Base-by-base conservation (phyloP, 2,329 filamentous ascomycete genomes). In the Paramyrothecium sp. region DNA sequence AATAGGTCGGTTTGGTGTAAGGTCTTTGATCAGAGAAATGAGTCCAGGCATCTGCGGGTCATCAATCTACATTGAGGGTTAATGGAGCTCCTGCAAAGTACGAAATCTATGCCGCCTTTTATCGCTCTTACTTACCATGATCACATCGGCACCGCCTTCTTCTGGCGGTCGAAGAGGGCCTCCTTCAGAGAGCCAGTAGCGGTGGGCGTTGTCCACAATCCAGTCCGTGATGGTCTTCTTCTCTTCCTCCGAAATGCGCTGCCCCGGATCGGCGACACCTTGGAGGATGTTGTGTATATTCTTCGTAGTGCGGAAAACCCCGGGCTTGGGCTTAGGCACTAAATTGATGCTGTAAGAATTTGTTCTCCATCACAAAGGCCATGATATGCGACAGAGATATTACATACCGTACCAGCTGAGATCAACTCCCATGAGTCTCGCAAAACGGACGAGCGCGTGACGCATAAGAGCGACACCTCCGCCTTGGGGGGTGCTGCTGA, bases 211-310 rank as follows among this genome's bases (percentile, higher is more conserved):
- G 13, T 89, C 83, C 13, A 79, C 75, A 56, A 90, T 88, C 91
- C 91, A 95, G 51, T 86, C 82, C 11, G 81, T 82, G 54, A 94
- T 84, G n/a, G 78, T 73, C 1, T 76, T 70, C 65, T 87, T 86
- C 57, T 90, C 84, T 2, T 89, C 82, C 1, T 77, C 64, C 0
- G 81, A 84, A 33, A 94, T 79, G n/a, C 85, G 81, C 63, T 90
- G 82, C 3, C 84, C 81, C 0, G 85, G 83, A 23, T 81, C 78
- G 46, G 86, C 86, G 47, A 93, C 90, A 10, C 90, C 91, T 74
- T 95, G 91, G 3, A 95, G 84, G 61, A 94, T 93, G 73, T 95
- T 95, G 82, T 95, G 91, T 64, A 92, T 89, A 63, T 89, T 92
- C 75, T 95, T 95, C 63, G 91, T 95, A 72, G 91, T 89, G 53